Evolutionary conservation across 306 rosid species (phyloP), one percentile per base, ranked within the genome.

Genomic region (Coriaria nepalensis): DNA sequence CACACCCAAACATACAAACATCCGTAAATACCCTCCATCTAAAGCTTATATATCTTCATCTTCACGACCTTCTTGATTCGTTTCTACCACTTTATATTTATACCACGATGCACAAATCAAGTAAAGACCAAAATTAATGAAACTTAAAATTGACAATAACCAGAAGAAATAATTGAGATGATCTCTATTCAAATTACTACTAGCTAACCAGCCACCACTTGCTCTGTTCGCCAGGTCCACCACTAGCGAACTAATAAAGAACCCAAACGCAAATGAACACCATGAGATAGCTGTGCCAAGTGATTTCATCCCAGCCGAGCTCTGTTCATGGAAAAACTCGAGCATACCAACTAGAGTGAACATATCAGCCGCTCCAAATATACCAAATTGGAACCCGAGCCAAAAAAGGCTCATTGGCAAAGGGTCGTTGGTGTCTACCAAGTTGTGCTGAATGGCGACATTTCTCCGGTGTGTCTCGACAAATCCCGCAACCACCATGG

Each of bases 221-320:
- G 69, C 45, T 57, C 54, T 73, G 66, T 76, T 76, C 40, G 73
- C 87, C 6, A 76, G 43, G 5, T 78, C 69, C 37, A 76, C 83
- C 20, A 80, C 70, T 6, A 80, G 55, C 5, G 83, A 75, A 67
- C 83, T 80, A 53, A 76, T 47, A 49, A 73, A 80, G 73, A 75
- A 75, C 5, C 87, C 87, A 33, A 76, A 73, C 4, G 87, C 75
- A 68, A 74, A 79, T 0, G 86, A 75, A 39, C 87, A 79, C 38
- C 72, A 79, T 3, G 87, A 69, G 75, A 80, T 72, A 43, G 83
- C 83, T 0, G 83, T 76, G 10, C 76, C 55, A 65, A 73, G 73
- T 13, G 80, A 59, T 6, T 76, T 83, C 87, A 80, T 80, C 13
- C 83, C 80, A 12, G 72, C 78, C 64, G 64, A 32, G 0, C 82